These are phyloP conservation scores for Phycomyces blakesleeanus DNA, from an alignment of 192 early-diverging fungal genomes.

Conservation along the genomic window DNA sequence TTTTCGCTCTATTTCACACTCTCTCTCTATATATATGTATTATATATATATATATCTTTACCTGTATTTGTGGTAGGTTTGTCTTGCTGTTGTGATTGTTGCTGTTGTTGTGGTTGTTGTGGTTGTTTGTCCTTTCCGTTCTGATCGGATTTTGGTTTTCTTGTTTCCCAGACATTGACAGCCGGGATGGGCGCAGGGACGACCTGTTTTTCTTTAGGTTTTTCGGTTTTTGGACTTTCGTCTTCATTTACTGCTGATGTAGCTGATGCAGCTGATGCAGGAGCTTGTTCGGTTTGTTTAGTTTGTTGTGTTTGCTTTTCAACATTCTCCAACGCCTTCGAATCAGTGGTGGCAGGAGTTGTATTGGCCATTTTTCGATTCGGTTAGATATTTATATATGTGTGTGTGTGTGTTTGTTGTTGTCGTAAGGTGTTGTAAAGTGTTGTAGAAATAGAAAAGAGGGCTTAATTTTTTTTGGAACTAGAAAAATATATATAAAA, in stretches of 20 bases:
- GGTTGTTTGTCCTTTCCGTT: neutral
- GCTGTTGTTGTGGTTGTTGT: neutral
- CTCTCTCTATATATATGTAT: no score
- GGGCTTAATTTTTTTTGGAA: no score
- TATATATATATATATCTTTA: no score
- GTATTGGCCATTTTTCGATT: neutral
- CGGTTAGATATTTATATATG: no score
- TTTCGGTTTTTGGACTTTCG: neutral
- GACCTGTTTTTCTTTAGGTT: neutral
- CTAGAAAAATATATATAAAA: no score
- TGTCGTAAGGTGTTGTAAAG: no score
- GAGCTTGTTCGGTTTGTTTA: neutral
- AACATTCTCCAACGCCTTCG: neutral
- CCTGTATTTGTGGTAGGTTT: neutral
- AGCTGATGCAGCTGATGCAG: neutral
- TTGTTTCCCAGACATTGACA: conserved; percentile 34
- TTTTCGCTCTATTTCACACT: neutral
- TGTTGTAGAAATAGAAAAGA: no score
- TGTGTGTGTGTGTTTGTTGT: no score
- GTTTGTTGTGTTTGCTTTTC: neutral
- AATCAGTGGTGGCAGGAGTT: neutral
- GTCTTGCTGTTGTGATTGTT: neutral
- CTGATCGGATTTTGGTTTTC: conserved; percentile 11
- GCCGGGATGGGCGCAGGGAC: conserved; percentile 34
- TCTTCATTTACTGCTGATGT: neutral